Base-by-base conservation (phyloP, 805 yeast genomes). In the Komagataella phaffii region DNA sequence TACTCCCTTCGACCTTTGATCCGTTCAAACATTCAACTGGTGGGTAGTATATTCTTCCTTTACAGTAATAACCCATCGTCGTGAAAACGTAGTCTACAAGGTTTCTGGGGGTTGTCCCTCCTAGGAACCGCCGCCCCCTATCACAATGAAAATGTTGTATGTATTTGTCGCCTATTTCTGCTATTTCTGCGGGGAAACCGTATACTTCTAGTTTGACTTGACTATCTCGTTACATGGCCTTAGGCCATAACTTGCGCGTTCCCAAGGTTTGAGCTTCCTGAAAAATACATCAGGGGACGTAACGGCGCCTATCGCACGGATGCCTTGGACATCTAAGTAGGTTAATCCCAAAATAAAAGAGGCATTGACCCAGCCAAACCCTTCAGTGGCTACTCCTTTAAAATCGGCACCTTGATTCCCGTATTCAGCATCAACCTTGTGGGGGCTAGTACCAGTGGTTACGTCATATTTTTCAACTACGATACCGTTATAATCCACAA, bases 341-440 rank as follows among this genome's bases (percentile, higher is more conserved):
- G 83, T 74, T 54, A 88, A 68, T 0, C 96, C 96, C 54, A 85
- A 64, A 24, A 84, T 60, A 65, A 79, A 89, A 58, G 93, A 81
- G 5, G 98, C 85, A 69, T 91, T 91, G 50, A 91, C 96, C 99
- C 99, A 91, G 1, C 98, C 99, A 66, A 91, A 91, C 1, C 99
- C 99, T 67, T 93, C 97, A 6, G 85, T 83, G 0, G 96, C 95
- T 46, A 86, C 96, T 48, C 96, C 96, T 64, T 85, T 85, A 62
- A 89, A 87, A 55, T 84, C 95, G 1, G 87, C 75, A 7, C 99
- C 99, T 67, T 93, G 98, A 64, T 91, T 91, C 19, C 99, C 99
- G 66, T 91, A 91, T 64, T 91, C 97, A 0, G 97, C 98, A 56
- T 84, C 88, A 21, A 93, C 97, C 55, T 82, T 77, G 64, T 91